Conservation (phyloP, 2,329 filamentous ascomycete species). For the Tolypocladium ophioglossoides region DNA sequence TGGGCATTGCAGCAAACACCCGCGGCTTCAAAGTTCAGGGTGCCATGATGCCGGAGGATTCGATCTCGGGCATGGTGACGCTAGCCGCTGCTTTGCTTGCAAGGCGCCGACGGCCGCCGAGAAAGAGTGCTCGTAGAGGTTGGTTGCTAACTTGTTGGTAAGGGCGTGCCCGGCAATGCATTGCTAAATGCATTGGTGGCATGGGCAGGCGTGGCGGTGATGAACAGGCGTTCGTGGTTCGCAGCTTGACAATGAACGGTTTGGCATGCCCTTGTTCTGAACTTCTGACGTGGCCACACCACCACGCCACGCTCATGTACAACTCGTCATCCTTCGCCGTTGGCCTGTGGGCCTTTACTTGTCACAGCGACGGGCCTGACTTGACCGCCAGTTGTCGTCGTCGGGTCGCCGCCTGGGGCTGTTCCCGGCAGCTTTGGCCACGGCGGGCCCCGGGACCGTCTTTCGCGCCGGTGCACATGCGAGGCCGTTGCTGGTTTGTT, state of each 20-base stretch:
- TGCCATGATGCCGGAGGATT: not conserved
- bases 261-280: slow-evolving; percentile 1
- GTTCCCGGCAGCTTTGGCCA: not conserved
- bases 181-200: slow-evolving; percentile 6
- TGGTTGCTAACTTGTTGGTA: not conserved
- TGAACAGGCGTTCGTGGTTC: slow-evolving; percentile 9
- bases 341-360: not conserved
- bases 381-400: slow-evolving; percentile 7
- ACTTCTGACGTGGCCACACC: slow-evolving; percentile 8
- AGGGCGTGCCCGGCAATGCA: not conserved
- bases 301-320: slow-evolving; percentile 1
- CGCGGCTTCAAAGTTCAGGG: not conserved
- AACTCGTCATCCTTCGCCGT: not conserved
- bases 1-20: not conserved
- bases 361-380: not conserved
- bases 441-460: not conserved
- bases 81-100: not conserved
- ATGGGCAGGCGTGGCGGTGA: slow-evolving; percentile 4
- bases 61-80: not conserved
- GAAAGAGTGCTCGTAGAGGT: not conserved
- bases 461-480: not conserved
- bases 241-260: slow-evolving; percentile 7
- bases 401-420: not conserved
- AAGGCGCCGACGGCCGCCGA: not conserved
- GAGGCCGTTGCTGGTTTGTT: not conserved